Conservation (phyloP, 768 basidiomycete species). For the Melanogaster broomeanus region DNA sequence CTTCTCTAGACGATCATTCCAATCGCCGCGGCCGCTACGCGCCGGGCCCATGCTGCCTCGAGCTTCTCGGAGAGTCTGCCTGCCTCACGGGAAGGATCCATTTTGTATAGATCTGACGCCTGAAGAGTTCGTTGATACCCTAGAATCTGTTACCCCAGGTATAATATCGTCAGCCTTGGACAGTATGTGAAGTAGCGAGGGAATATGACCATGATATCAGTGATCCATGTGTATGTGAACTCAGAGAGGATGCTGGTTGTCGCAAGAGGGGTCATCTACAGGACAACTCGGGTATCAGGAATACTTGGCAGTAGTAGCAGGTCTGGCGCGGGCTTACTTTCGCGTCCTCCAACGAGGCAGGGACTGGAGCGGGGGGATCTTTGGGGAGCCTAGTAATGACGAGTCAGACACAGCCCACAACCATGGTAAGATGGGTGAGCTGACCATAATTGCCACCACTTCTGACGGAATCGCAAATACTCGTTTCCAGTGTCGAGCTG, state of each 20-base stretch:
- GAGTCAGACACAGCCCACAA: background rate
- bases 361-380: slow-evolving; percentile 58
- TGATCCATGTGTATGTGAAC: slow-evolving; percentile 68
- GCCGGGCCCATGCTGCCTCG: slow-evolving; percentile 53
- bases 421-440: slow-evolving; percentile 6
- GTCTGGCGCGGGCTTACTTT: slow-evolving; percentile 30
- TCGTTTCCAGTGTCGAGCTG: slow-evolving; percentile 44
- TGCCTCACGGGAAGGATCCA: slow-evolving; percentile 53
- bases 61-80: slow-evolving; percentile 52
- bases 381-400: slow-evolving; percentile 51
- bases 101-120: slow-evolving; percentile 73
- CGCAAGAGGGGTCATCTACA: slow-evolving; percentile 56
- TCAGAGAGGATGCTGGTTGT: slow-evolving; percentile 58
- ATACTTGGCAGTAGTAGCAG: background rate
- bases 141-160: slow-evolving; percentile 48
- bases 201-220: slow-evolving; percentile 49
- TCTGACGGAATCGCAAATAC: slow-evolving; percentile 41
- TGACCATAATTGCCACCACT: slow-evolving; percentile 61
- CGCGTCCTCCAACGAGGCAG: slow-evolving; percentile 56
- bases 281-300: background rate
- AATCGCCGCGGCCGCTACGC: slow-evolving; percentile 51
- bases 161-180: background rate
- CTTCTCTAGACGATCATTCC: slow-evolving; percentile 50
- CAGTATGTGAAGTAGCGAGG: background rate
- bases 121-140: slow-evolving; percentile 72